Evolutionary conservation across 352 stramenopile species (phyloP).

Genomic region (Globisporangium cystogenes): DNA sequence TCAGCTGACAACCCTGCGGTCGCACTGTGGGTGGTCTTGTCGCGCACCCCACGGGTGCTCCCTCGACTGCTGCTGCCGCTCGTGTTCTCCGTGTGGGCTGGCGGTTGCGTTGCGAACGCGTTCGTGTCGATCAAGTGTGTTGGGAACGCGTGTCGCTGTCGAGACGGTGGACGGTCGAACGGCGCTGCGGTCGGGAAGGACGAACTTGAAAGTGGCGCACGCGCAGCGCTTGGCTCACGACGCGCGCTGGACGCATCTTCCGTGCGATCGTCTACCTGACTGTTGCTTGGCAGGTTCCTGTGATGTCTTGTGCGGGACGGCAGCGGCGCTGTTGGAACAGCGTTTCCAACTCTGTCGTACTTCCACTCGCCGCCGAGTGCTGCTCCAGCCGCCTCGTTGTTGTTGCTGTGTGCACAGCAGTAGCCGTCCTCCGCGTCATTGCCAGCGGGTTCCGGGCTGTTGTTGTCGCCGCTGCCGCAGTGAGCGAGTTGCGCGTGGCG

Average conservation of each 20-base stretch:
- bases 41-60: slow-evolving; percentile 2
- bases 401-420: not conserved
- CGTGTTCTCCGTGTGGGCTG: not conserved
- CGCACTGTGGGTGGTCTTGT: slow-evolving; percentile 11
- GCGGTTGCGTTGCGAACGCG: slow-evolving; percentile 15
- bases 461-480: slow-evolving; percentile 5
- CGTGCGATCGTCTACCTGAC: not conserved
- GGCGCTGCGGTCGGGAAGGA: not conserved
- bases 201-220: not conserved
- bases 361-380: slow-evolving; percentile 2
- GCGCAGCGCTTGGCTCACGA: not conserved
- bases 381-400: not conserved
- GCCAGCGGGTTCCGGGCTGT: slow-evolving; percentile 2
- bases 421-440: slow-evolving; percentile 11
- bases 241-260: not conserved
- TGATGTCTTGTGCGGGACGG: slow-evolving; percentile 25
- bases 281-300: slow-evolving; percentile 10
- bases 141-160: slow-evolving; percentile 71
- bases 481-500: slow-evolving; percentile 3
- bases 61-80: slow-evolving; percentile 8
- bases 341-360: not conserved
- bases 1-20: slow-evolving; percentile 2
- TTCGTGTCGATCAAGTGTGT: slow-evolving; percentile 64
- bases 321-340: slow-evolving; percentile 3
- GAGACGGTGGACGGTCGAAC: slow-evolving; percentile 52